phyloP scores from a whole-genome alignment of 257 asterid genomes.

The Nicotiana undulata region DNA sequence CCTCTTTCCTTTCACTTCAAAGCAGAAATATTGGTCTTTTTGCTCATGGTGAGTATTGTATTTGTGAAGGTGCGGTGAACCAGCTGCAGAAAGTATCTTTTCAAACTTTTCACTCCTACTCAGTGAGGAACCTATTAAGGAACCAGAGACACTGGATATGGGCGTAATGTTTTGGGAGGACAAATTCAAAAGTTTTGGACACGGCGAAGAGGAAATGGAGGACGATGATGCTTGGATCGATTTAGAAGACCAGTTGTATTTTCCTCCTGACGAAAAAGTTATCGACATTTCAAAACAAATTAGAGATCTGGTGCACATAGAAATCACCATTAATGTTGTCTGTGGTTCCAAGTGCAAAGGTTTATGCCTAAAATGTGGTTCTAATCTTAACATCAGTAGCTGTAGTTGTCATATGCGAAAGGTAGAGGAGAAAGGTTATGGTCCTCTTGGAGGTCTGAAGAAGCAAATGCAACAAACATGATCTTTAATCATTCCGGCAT shows the following conservation, averaged over 20 bases:
- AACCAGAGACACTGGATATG: constrained; percentile 50
- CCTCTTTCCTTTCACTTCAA: background rate
- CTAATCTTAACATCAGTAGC: constrained; percentile 48
- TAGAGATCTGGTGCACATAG: constrained; percentile 79
- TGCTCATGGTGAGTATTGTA: background rate
- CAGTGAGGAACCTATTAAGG: constrained; percentile 61
- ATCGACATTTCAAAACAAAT: constrained; percentile 83
- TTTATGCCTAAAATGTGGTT: constrained; percentile 63
- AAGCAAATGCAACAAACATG: constrained; percentile 58
- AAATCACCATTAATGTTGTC: constrained; percentile 61
- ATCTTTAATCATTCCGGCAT: background rate
- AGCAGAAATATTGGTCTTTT: background rate
- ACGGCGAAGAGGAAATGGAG: constrained; percentile 21
- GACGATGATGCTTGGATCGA: constrained; percentile 43
- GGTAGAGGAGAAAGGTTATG: constrained; percentile 33
- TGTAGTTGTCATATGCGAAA: constrained; percentile 39
- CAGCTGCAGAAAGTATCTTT: constrained; percentile 68
- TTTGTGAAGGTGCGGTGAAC: constrained; percentile 70
- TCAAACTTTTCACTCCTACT: constrained; percentile 58
- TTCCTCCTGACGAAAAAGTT: constrained; percentile 46
- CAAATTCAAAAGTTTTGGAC: constrained; percentile 17
- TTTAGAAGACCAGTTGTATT: constrained; percentile 66
- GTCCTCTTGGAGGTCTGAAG: constrained; percentile 65
- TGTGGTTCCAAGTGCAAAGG: constrained; percentile 79
- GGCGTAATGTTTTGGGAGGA: constrained; percentile 50